A percentile compares a stretch with the other conserved stretches of the same genome.
phyloP scores from a whole-genome alignment of 2,329 filamentous ascomycete species.

The Emergomyces pasteurianus region DNA sequence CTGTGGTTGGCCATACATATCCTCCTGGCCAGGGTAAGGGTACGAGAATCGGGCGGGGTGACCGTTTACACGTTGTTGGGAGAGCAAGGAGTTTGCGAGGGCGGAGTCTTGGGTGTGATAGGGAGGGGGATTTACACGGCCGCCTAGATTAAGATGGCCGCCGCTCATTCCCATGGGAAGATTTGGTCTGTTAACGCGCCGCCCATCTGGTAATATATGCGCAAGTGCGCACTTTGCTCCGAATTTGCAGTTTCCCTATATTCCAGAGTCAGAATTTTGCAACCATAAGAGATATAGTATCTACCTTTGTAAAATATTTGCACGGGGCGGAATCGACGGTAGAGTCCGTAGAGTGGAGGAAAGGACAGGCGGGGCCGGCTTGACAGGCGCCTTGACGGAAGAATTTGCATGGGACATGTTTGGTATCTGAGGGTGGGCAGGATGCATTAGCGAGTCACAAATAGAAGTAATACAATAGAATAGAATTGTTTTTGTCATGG shows the following conservation, averaged over 20 bases:
- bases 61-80: conserved; percentile 45
- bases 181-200: conserved; percentile 68
- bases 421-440: conserved; percentile 53
- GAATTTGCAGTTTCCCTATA: conserved; percentile 95
- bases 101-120: conserved; percentile 57
- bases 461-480: background rate
- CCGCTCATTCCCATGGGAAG: conserved; percentile 35
- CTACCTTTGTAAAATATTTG: conserved; percentile 99
- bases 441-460: background rate
- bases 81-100: conserved; percentile 60
- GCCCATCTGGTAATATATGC: conserved; percentile 86
- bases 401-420: conserved; percentile 99
- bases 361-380: conserved; percentile 90
- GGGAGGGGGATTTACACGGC: conserved; percentile 53
- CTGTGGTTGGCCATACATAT: conserved; percentile 32
- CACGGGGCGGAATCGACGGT: conserved; percentile 76
- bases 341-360: conserved; percentile 81
- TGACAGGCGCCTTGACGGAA: conserved; percentile 93
- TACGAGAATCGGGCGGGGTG: conserved; percentile 35
- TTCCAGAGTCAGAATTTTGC: background rate
- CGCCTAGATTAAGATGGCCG: conserved; percentile 50
- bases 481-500: background rate
- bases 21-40: conserved; percentile 31
- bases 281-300: conserved; percentile 34
- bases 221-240: conserved; percentile 95